phyloP scores from a whole-genome alignment of 768 basidiomycete genomes.

The Boletus barrowsii region DNA sequence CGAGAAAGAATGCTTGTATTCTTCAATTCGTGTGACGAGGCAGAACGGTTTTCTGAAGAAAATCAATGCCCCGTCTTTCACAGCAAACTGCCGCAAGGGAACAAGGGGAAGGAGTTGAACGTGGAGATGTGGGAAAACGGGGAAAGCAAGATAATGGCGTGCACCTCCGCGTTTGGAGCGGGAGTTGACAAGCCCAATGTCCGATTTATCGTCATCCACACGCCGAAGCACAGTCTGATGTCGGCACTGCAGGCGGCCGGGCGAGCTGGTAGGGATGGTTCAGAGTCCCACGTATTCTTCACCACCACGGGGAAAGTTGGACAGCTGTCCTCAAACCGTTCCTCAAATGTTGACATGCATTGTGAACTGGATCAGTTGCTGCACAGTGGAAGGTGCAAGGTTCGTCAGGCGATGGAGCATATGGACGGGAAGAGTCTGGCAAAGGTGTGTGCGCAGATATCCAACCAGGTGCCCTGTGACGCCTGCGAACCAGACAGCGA shows the following conservation, averaged over 20 bases:
- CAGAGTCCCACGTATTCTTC: neutral
- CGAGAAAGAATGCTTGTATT: neutral
- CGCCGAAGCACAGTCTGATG: neutral
- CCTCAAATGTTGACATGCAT: no score
- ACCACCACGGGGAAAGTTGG: neutral
- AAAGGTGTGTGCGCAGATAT: no score
- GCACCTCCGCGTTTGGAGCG: neutral
- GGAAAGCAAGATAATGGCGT: neutral
- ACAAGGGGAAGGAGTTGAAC: neutral
- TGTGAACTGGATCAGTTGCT: no score
- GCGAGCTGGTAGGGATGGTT: neutral
- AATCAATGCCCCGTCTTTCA: neutral
- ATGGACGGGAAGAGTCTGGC: no score
- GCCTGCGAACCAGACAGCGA: no score
- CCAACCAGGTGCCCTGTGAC: no score
- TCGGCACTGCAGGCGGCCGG: neutral
- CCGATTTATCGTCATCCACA: neutral
- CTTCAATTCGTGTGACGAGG: neutral
- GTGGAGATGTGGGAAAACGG: neutral
- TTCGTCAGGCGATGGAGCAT: no score
- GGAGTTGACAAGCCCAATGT: slow-evolving; percentile 1
- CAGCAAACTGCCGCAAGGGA: neutral
- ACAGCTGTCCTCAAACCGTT: no score
- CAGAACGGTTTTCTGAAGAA: neutral
- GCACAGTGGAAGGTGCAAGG: no score